Percentiles rank a stretch among this genome's conserved stretches.
These are phyloP conservation scores for Boletus rufocinnamomeus DNA, from an alignment of 768 basidiomycete genomes.

Conservation along the genomic window DNA sequence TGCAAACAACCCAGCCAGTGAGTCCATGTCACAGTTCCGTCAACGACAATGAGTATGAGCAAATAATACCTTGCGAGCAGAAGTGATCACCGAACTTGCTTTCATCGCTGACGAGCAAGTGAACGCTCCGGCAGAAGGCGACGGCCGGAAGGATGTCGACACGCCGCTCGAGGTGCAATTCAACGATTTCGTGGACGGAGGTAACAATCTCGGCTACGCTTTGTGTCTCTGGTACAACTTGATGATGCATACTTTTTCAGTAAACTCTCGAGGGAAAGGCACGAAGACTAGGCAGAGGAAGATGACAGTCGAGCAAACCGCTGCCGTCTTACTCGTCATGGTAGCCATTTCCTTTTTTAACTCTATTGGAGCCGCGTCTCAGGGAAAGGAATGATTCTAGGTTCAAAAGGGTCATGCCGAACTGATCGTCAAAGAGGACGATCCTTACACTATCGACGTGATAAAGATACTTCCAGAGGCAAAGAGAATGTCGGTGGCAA, in stretches of 20 bases:
- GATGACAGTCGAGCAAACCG: conserved; percentile 27
- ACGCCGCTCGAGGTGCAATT: conserved; percentile 27
- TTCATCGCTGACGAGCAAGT: conserved; percentile 21
- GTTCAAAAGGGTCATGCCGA: conserved; percentile 31
- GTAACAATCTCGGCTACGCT: conserved; percentile 8
- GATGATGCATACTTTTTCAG: conserved; percentile 7
- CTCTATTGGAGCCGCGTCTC: not conserved
- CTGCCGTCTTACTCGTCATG: conserved; percentile 26
- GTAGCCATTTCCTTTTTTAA: conserved; percentile 8
- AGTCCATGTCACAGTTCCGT: conserved; percentile 4
- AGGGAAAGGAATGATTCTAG: conserved; percentile 10
- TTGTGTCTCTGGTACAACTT: not conserved
- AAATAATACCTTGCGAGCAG: conserved; percentile 9
- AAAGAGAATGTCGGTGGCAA: conserved; percentile 23
- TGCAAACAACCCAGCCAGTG: conserved; percentile 29
- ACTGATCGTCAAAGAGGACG: conserved; percentile 16
- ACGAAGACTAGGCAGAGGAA: conserved; percentile 23
- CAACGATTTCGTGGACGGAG: conserved; percentile 31
- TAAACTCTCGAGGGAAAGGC: conserved; percentile 27
- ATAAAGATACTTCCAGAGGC: conserved; percentile 29
- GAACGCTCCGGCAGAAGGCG: not conserved
- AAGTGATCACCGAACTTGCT: conserved; percentile 30
- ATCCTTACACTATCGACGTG: conserved; percentile 20
- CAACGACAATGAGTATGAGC: not conserved
- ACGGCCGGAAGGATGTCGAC: not conserved